A percentile compares a stretch with the other conserved stretches of the same genome.
Evolutionary conservation across 805 yeast species (phyloP).

Genomic region (Metahyphopichia silvanorum): DNA sequence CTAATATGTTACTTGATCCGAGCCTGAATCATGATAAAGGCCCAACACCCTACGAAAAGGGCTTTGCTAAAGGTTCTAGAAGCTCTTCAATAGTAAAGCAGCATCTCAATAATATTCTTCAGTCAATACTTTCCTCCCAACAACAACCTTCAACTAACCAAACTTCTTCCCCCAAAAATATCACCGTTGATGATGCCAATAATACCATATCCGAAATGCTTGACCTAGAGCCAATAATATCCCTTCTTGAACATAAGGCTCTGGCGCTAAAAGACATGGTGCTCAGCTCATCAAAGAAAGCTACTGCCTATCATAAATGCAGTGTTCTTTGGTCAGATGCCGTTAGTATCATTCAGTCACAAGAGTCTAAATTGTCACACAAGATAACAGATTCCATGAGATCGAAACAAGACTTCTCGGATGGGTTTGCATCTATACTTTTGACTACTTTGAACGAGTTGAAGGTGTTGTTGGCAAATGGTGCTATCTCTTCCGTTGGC

Average conservation of each 20-base stretch:
- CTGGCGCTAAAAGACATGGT: conserved; percentile 25
- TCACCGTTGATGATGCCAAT: conserved; percentile 26
- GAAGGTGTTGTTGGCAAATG: background rate
- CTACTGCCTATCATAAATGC: conserved; percentile 26
- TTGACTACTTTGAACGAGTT: conserved; percentile 1
- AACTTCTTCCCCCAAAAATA: background rate
- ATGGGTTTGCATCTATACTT: background rate
- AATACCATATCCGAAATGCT: conserved; percentile 32
- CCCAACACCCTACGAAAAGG: conserved; percentile 30
- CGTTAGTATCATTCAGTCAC: conserved; percentile 14
- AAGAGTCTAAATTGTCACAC: conserved; percentile 22
- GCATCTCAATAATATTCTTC: no score
- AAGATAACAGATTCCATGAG: conserved; percentile 9
- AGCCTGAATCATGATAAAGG: conserved; percentile 17
- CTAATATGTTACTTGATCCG: conserved; percentile 1
- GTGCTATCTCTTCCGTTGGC: background rate
- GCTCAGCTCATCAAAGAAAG: conserved; percentile 18
- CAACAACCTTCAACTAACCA: background rate
- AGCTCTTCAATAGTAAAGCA: conserved; percentile 18
- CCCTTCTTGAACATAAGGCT: conserved; percentile 23
- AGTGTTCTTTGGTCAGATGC: conserved; percentile 27
- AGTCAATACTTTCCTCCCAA: no score
- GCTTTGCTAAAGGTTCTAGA: conserved; percentile 30
- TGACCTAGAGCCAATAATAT: conserved; percentile 30
- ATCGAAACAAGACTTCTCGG: conserved; percentile 1